Base-by-base conservation (phyloP, 2,329 filamentous ascomycete species). In the Tothia fuscella region DNA sequence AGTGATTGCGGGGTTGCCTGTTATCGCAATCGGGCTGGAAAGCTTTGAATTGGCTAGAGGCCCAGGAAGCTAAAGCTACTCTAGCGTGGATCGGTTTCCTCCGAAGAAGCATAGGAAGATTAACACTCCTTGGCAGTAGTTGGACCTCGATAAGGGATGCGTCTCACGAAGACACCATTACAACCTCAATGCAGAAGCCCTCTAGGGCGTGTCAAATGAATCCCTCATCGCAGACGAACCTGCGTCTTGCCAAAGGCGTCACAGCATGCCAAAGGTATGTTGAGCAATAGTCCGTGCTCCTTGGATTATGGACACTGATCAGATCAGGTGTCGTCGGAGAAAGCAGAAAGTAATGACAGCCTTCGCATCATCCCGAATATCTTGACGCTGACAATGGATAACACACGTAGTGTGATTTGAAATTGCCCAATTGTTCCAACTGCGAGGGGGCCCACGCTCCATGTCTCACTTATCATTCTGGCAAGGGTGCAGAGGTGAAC, bases 401-500 rank as follows among this genome's bases (percentile, higher is more conserved):
- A 16, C 10, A 22, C 21, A 10, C 2, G 34, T 10, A 38, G 35
- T 38, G 35, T 22, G 20, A 38, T 21, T 22, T 38, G 6, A 26
- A 26, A 5, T 38, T 24, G 16, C 35, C 35, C 4, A 5, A 22
- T 22, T 38, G 35, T n/a, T 38, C 35, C 4, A 38, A 38, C 17
- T 38, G 35, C 24, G 22, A 5, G 12, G 17, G 20, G n/a, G 35
- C 35, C 9, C 35, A 38, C 3, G 35, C 26, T 3, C 13, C 16
- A 22, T 38, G 53, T 41, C 41, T 55, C 25, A 51, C 36, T 6
- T 55, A 51, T 47, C 38, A 53, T 37, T 43, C 48, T 3, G 46
- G 48, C 12, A 55, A 55, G 34, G 41, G 48, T 17, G 39, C 48
- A n/a, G 51, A 54, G 19, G 47, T 55, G 17, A 34, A 29, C 26